A percentile compares a stretch with the other conserved stretches of the same genome.
Evolutionary conservation across 495 filamentous ascomycete species (phyloP).

Genomic region (Hypoxylon lienhwacheense): DNA sequence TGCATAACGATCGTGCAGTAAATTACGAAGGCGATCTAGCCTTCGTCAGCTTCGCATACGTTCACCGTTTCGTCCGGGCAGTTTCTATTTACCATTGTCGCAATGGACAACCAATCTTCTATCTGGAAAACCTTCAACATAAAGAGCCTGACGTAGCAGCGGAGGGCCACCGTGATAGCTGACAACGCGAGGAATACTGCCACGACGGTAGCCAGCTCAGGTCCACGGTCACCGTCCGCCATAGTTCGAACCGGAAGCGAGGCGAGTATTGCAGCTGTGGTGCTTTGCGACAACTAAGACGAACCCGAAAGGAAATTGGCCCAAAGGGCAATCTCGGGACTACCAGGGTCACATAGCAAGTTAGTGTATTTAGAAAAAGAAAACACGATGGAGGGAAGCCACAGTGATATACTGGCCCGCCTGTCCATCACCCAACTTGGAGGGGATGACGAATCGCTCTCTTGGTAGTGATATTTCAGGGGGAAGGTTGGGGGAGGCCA

Average conservation of each 20-base stretch:
- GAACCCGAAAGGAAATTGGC: slow-evolving; percentile 4
- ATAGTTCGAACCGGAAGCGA: neutral
- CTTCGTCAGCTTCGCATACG: slow-evolving; percentile 4
- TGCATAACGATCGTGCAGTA: slow-evolving; percentile 21
- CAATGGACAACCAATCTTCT: slow-evolving; percentile 35
- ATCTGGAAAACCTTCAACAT: slow-evolving; percentile 27
- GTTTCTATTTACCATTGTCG: slow-evolving; percentile 23
- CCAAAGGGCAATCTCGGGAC: slow-evolving; percentile 17
- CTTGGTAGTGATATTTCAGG: neutral
- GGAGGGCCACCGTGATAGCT: slow-evolving; percentile 23
- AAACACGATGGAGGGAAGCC: neutral
- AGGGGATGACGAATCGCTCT: slow-evolving; percentile 3
- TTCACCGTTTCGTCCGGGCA: neutral
- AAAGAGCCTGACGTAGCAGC: slow-evolving; percentile 30
- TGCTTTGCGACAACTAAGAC: neutral
- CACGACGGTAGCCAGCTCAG: slow-evolving; percentile 19
- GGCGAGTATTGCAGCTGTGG: neutral
- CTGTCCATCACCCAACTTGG: neutral
- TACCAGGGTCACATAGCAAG: slow-evolving; percentile 10
- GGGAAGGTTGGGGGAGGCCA: neutral
- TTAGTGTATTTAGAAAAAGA: neutral
- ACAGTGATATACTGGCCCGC: slow-evolving; percentile 8
- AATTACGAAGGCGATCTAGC: slow-evolving; percentile 18
- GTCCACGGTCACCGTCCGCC: slow-evolving; percentile 24
- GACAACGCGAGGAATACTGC: slow-evolving; percentile 24